These are phyloP conservation scores for Penicillium freii DNA, from an alignment of 2,329 filamentous ascomycete genomes.

Conservation along the genomic window DNA sequence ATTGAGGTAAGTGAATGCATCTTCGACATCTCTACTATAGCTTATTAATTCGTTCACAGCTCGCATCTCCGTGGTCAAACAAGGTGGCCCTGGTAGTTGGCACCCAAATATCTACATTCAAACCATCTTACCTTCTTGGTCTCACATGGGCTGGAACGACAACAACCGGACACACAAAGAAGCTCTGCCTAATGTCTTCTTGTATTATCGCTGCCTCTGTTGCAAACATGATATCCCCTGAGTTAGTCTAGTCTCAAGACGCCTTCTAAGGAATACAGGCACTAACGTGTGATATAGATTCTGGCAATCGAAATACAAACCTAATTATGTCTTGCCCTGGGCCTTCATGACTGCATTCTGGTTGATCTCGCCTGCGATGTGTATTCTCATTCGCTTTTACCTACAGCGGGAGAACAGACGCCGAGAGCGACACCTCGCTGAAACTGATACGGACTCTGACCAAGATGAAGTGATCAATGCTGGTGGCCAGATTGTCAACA, in stretches of 20 bases:
- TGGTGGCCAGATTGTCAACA: not conserved
- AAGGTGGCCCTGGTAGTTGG: not conserved
- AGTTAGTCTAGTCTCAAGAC: not conserved
- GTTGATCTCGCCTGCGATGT: not conserved
- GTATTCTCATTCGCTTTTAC: not conserved
- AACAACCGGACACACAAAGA: not conserved
- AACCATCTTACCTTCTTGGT: not conserved
- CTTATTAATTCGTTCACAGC: not conserved
- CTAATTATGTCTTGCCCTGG: not conserved
- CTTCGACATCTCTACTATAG: not conserved
- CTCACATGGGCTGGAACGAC: not conserved
- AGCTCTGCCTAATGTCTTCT: not conserved
- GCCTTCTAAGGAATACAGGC: not conserved
- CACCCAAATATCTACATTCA: not conserved
- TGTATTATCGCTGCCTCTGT: not conserved
- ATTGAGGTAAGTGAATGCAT: not conserved
- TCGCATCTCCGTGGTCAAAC: not conserved
- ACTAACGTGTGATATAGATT: not conserved
- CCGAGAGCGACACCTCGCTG: not conserved
- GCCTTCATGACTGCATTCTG: not conserved
- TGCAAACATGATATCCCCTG: not conserved
- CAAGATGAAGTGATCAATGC: not conserved
- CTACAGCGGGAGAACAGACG: not conserved
- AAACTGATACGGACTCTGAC: not conserved
- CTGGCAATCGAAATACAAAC: not conserved